Conservation (phyloP, 176 grass and related monocot species). For the Bromus sterilis region DNA sequence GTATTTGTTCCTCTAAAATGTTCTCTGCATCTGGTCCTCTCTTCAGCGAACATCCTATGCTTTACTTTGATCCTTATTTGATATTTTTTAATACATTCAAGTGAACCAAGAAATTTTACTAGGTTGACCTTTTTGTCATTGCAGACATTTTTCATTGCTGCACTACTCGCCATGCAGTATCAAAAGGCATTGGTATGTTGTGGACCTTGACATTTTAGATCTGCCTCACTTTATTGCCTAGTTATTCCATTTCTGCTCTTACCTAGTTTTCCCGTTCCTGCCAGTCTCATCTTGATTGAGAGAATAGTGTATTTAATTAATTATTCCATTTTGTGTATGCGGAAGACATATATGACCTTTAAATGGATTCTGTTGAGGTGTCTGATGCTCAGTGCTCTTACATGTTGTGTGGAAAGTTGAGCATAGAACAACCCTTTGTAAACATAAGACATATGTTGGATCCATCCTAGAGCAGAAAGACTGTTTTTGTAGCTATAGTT, state of each 20-base stretch:
- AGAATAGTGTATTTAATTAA: slow-evolving; percentile 1
- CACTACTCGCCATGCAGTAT: slow-evolving; percentile 94
- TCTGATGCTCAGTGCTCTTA: neutral
- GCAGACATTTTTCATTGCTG: slow-evolving; percentile 98
- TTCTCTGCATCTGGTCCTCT: neutral
- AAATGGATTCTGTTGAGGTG: neutral
- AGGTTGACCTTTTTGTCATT: slow-evolving; percentile 10
- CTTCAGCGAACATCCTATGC: neutral
- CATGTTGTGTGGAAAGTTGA: neutral
- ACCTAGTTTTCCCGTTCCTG: neutral
- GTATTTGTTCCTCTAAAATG: neutral
- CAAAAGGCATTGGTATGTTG: slow-evolving; percentile 70
- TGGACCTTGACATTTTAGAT: neutral
- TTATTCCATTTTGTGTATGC: neutral
- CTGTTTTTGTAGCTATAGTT: neutral
- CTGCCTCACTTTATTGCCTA: neutral
- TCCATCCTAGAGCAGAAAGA: neutral
- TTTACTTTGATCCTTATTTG: neutral
- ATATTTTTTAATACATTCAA: neutral
- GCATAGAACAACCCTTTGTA: neutral
- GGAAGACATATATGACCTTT: neutral
- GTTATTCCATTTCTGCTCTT: neutral
- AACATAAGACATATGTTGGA: neutral
- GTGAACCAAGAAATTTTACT: slow-evolving; percentile 16
- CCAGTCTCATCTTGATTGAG: neutral